phyloP scores from a whole-genome alignment of 257 asterid species.

The Forsythia viridissima region DNA sequence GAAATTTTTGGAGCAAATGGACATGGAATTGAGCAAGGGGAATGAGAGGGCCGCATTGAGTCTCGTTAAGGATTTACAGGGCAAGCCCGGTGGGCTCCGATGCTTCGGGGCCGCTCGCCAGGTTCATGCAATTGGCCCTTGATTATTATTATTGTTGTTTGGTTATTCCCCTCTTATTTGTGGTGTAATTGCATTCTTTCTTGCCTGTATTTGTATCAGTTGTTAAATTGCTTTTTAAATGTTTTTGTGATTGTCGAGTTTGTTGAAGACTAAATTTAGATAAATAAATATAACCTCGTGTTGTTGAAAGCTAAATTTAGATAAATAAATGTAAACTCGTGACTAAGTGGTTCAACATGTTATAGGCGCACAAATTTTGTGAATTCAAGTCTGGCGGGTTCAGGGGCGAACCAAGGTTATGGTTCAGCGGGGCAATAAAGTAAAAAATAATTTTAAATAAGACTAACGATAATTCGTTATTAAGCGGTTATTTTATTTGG shows the following conservation, averaged over 20 bases:
- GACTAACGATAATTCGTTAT: too few species aligned
- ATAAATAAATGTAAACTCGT: neutral
- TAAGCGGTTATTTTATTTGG: too few species aligned
- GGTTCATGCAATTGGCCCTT: conserved; percentile 46
- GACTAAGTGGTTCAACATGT: neutral
- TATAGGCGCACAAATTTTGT: neutral
- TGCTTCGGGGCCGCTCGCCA: conserved; percentile 90
- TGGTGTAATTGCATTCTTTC: neutral
- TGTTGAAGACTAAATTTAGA: neutral
- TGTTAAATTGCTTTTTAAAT: neutral
- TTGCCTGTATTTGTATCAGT: neutral
- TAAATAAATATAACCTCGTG: neutral
- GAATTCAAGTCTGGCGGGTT: neutral
- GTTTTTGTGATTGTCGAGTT: neutral
- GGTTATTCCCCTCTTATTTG: neutral
- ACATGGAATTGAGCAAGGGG: conserved; percentile 71
- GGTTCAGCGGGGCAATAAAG: too few species aligned
- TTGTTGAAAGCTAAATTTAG: neutral
- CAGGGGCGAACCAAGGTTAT: too few species aligned
- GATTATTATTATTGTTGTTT: neutral
- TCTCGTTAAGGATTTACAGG: conserved; percentile 68
- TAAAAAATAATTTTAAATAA: too few species aligned
- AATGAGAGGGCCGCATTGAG: conserved; percentile 73
- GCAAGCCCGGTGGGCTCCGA: conserved; percentile 65
- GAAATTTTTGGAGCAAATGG: conserved; percentile 66